Evolutionary conservation across 306 rosid species (phyloP).

Genomic region (Fragaria vesca): DNA sequence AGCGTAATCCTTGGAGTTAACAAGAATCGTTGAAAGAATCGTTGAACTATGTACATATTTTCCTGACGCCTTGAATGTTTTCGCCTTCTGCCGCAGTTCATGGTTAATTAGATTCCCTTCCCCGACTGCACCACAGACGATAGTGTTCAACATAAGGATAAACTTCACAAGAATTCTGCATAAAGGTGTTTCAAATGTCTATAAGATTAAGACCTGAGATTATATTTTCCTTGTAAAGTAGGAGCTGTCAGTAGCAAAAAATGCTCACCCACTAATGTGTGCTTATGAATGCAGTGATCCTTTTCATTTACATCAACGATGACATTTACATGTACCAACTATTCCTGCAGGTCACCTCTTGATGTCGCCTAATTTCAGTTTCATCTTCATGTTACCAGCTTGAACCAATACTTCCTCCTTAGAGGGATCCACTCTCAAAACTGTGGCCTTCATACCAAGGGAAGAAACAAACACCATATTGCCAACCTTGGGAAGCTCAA

Average conservation of each 20-base stretch:
- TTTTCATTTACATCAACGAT: not conserved
- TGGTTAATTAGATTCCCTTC: not conserved
- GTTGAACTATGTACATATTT: not conserved
- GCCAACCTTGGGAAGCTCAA: conserved; percentile 66
- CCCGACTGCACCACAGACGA: not conserved
- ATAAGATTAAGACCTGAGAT: not conserved
- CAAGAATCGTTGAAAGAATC: not conserved
- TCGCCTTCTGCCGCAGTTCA: not conserved
- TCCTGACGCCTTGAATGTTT: not conserved
- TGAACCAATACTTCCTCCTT: conserved; percentile 79
- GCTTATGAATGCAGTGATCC: not conserved
- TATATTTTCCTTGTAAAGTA: not conserved
- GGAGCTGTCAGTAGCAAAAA: not conserved
- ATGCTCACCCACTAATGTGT: conserved; percentile 5
- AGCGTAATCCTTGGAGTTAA: not conserved
- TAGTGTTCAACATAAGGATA: not conserved
- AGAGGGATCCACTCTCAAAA: conserved; percentile 62
- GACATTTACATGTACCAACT: conserved; percentile 13
- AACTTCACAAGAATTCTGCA: conserved; percentile 2
- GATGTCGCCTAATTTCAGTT: conserved; percentile 63
- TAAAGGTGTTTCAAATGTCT: not conserved
- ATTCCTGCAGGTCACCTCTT: conserved; percentile 36
- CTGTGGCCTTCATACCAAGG: conserved; percentile 63
- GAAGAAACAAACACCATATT: conserved; percentile 65
- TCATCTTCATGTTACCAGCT: conserved; percentile 83